Percentiles rank a stretch among this genome's conserved stretches.
Evolutionary conservation across 164 flowering plant species (phyloP).

Genomic region (Piper betle): DNA sequence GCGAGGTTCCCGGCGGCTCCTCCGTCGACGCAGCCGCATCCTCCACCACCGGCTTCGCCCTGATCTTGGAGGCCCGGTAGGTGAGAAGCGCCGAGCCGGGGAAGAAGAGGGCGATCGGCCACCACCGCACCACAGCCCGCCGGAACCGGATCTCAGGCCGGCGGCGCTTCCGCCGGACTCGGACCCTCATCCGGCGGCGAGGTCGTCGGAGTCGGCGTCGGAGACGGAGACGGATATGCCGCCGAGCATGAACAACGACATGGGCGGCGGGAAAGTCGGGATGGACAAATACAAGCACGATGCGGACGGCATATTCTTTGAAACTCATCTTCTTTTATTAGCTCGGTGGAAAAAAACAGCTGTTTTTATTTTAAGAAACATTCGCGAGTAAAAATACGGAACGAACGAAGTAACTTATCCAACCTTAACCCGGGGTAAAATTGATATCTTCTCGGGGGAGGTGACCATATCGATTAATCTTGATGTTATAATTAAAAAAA

Average conservation of each 20-base stretch:
- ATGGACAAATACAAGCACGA: too few species aligned
- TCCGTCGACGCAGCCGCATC: background rate
- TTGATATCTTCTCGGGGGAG: too few species aligned
- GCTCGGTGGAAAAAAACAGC: too few species aligned
- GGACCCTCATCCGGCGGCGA: conserved; percentile 25
- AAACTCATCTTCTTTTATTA: too few species aligned
- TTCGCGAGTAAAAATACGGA: too few species aligned
- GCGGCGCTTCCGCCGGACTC: conserved; percentile 50
- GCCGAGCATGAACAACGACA: conserved; percentile 7
- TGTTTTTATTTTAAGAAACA: too few species aligned
- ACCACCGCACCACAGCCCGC: conserved; percentile 25
- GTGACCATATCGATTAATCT: too few species aligned
- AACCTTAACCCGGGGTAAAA: too few species aligned
- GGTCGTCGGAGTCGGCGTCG: conserved; percentile 50
- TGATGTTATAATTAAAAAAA: too few species aligned
- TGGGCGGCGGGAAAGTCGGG: background rate
- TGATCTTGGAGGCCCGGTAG: conserved; percentile 35
- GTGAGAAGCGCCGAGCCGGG: conserved; percentile 32
- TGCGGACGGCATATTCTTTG: too few species aligned
- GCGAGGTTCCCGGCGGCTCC: conserved; percentile 33
- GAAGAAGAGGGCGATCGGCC: conserved; percentile 39
- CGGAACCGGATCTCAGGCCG: conserved; percentile 21
- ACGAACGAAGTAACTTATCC: too few species aligned
- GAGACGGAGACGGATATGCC: conserved; percentile 41
- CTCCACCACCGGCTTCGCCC: conserved; percentile 11